phyloP scores from a whole-genome alignment of 129 eudicot genomes.

The Tagetes patula region DNA sequence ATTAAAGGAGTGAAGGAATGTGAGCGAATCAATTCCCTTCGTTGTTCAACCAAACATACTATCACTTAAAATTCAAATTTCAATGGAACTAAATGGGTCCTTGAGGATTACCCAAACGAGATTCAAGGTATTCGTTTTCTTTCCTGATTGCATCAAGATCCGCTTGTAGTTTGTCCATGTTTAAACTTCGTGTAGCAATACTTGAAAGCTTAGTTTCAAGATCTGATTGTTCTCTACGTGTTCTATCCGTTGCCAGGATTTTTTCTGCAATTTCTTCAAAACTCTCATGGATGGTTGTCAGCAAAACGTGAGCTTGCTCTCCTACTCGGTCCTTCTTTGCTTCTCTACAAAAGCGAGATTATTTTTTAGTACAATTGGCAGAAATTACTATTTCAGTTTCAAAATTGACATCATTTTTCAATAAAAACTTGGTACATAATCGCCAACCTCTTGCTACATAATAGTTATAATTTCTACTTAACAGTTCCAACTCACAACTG shows the following conservation, averaged over 20 bases:
- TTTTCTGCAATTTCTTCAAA: slow-evolving; percentile 60
- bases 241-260: slow-evolving; percentile 58
- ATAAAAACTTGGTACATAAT: not conserved
- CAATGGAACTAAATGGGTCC: not conserved
- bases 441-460: not conserved
- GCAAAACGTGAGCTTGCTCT: slow-evolving; percentile 57
- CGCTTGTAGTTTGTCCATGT: slow-evolving; percentile 55
- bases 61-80: no score
- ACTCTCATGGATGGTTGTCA: slow-evolving; percentile 66
- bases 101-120: slow-evolving; percentile 30
- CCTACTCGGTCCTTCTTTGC: slow-evolving; percentile 65
- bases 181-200: slow-evolving; percentile 40
- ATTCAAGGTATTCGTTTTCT: slow-evolving; percentile 60
- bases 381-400: not conserved
- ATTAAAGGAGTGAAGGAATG: not conserved
- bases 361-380: slow-evolving; percentile 1
- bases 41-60: not conserved
- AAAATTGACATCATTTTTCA: not conserved
- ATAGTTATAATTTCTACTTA: not conserved
- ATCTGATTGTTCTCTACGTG: slow-evolving; percentile 58
- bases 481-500: not conserved
- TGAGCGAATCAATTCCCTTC: not conserved
- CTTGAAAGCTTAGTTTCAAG: slow-evolving; percentile 65
- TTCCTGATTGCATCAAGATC: slow-evolving; percentile 72
- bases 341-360: slow-evolving; percentile 44